Evolutionary conservation across 1,284 basidiomycete genomes (phyloP).

Genomic region (Irpex sp.): DNA sequence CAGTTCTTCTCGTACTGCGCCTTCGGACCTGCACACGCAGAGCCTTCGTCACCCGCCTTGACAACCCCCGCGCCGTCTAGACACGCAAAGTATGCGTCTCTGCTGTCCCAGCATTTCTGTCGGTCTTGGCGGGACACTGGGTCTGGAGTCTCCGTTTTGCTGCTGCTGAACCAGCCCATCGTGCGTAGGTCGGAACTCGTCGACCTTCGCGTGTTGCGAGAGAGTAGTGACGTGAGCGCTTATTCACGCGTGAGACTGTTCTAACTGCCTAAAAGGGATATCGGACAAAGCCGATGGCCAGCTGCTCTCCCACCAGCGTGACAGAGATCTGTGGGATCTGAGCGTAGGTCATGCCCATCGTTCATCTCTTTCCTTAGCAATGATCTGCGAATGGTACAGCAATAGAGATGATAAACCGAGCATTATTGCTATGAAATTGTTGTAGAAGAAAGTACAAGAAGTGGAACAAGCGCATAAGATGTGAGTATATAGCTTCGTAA

Average conservation of each 20-base stretch:
- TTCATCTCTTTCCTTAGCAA: too few species aligned
- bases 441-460: too few species aligned
- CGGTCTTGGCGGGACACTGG: conserved; percentile 53
- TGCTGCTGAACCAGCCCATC: conserved; percentile 34
- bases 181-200: not conserved
- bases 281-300: not conserved
- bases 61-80: conserved; percentile 61
- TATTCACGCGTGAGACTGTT: not conserved
- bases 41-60: conserved; percentile 66
- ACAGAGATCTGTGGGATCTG: too few species aligned
- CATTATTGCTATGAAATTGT: too few species aligned
- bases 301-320: not conserved
- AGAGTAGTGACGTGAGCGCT: not conserved
- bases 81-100: conserved; percentile 77
- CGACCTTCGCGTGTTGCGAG: too few species aligned
- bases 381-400: too few species aligned
- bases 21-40: conserved; percentile 49
- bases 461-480: too few species aligned
- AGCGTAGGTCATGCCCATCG: too few species aligned
- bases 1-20: conserved; percentile 61
- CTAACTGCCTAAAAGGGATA: not conserved
- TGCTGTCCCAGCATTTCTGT: conserved; percentile 70
- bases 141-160: conserved; percentile 35
- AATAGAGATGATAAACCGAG: too few species aligned
- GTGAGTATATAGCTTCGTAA: too few species aligned